A percentile compares a stretch with the other conserved stretches of the same genome.
These are phyloP conservation scores for Chytriomyces sp. DNA, from an alignment of 192 early-diverging fungal genomes.

Conservation along the genomic window DNA sequence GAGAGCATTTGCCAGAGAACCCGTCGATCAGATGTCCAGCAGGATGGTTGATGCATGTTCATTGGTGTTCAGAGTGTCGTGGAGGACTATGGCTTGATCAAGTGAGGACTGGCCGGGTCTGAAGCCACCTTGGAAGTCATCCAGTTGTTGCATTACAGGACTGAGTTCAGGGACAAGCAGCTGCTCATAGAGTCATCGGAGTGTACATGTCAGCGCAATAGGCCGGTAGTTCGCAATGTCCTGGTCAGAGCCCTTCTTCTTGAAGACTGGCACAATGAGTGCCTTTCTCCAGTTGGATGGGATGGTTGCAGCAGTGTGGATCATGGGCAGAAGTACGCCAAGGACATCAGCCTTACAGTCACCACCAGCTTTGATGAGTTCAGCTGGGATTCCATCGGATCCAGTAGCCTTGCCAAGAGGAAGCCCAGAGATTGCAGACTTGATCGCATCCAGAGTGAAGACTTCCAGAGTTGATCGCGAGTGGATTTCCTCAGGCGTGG, in stretches of 20 bases:
- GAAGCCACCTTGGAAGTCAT: background rate
- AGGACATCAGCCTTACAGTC: background rate
- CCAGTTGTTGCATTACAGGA: background rate
- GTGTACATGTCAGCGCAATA: background rate
- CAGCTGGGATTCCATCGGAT: background rate
- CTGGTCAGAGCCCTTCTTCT: conserved; percentile 7
- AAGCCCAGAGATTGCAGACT: background rate
- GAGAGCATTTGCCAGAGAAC: background rate
- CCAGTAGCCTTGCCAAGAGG: conserved; percentile 21
- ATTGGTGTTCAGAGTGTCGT: background rate
- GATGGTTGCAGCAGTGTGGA: background rate
- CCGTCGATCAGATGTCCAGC: background rate
- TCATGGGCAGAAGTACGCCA: background rate
- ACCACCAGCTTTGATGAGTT: background rate
- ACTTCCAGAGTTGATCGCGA: background rate
- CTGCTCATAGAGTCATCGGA: background rate
- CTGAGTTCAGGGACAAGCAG: background rate
- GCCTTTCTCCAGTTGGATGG: background rate
- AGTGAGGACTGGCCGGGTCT: background rate
- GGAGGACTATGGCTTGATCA: conserved; percentile 8
- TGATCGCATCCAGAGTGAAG: background rate
- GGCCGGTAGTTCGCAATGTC: background rate
- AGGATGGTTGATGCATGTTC: background rate
- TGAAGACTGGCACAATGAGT: background rate
- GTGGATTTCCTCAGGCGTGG: background rate